phyloP scores from a whole-genome alignment of 441 rosid species.

The Jatropha podagrica region DNA sequence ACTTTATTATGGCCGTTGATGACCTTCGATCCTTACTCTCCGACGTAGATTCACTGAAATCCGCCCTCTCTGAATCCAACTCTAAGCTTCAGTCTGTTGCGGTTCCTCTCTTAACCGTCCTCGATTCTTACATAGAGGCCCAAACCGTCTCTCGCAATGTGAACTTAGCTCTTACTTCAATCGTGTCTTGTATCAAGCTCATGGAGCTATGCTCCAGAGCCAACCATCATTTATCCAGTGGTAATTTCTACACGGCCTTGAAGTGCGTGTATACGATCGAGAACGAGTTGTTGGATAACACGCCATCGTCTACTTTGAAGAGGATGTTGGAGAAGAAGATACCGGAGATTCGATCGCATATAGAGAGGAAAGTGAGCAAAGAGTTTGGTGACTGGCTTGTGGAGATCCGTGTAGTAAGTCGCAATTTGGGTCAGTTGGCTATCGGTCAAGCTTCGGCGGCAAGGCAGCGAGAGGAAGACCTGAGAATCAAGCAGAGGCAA shows the following conservation, averaged over 20 bases:
- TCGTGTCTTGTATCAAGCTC: slow-evolving; percentile 53
- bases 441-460: slow-evolving; percentile 95
- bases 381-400: slow-evolving; percentile 96
- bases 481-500: slow-evolving; percentile 88
- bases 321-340: slow-evolving; percentile 85
- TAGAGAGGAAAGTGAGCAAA: slow-evolving; percentile 81
- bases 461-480: slow-evolving; percentile 94
- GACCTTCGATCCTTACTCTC: slow-evolving; percentile 97
- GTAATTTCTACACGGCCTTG: slow-evolving; percentile 79
- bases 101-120: slow-evolving; percentile 69
- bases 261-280: slow-evolving; percentile 79
- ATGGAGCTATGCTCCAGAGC: slow-evolving; percentile 78
- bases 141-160: slow-evolving; percentile 68
- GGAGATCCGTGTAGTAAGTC: slow-evolving; percentile 93
- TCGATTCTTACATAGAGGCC: slow-evolving; percentile 76
- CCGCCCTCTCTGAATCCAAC: slow-evolving; percentile 84
- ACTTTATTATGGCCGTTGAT: slow-evolving; percentile 94
- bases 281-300: slow-evolving; percentile 50
- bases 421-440: slow-evolving; percentile 89
- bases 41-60: slow-evolving; percentile 89
- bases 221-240: slow-evolving; percentile 65
- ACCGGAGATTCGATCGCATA: slow-evolving; percentile 71
- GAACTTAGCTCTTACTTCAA: slow-evolving; percentile 60
- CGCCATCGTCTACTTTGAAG: slow-evolving; percentile 71
- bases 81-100: slow-evolving; percentile 82